phyloP scores from a whole-genome alignment of 202 grass and related monocot species.

The Carex arenaria region DNA sequence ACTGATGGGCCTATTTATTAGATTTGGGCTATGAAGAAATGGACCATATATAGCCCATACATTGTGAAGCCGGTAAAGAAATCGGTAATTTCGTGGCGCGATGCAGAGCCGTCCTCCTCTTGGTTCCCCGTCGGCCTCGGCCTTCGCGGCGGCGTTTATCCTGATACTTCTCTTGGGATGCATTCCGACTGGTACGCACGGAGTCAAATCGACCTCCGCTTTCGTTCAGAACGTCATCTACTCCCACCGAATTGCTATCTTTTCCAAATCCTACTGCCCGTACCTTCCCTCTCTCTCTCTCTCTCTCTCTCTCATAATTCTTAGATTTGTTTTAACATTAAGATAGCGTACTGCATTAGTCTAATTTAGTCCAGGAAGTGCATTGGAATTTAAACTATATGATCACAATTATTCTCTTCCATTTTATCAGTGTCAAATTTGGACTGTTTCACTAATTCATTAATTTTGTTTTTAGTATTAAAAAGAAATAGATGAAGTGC shows the following conservation, averaged over 20 bases:
- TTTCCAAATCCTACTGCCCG: constrained; percentile 94
- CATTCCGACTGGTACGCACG: constrained; percentile 23
- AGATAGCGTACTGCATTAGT: too few species aligned
- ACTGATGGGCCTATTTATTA: too few species aligned
- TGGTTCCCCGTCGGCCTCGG: not conserved
- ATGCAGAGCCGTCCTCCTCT: not conserved
- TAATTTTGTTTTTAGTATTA: too few species aligned
- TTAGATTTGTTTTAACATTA: too few species aligned
- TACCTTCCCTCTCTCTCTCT: constrained; percentile 16
- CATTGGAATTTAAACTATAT: not conserved
- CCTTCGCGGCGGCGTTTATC: constrained; percentile 7
- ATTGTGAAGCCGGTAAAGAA: not conserved
- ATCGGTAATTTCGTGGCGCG: not conserved
- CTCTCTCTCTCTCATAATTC: not conserved
- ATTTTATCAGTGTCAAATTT: not conserved
- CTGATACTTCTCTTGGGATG: constrained; percentile 33
- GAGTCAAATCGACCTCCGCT: constrained; percentile 50
- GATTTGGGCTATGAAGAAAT: too few species aligned
- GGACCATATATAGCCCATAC: too few species aligned
- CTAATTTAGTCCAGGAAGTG: too few species aligned
- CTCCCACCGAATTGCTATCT: constrained; percentile 91
- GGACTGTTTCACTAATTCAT: too few species aligned
- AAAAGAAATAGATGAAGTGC: not conserved
- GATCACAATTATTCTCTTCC: not conserved
- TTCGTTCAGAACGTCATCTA: constrained; percentile 90